Percentiles rank a stretch among this genome's conserved stretches.
phyloP scores from a whole-genome alignment of 495 filamentous ascomycete species.

The Saxophila tyrrhenica region DNA sequence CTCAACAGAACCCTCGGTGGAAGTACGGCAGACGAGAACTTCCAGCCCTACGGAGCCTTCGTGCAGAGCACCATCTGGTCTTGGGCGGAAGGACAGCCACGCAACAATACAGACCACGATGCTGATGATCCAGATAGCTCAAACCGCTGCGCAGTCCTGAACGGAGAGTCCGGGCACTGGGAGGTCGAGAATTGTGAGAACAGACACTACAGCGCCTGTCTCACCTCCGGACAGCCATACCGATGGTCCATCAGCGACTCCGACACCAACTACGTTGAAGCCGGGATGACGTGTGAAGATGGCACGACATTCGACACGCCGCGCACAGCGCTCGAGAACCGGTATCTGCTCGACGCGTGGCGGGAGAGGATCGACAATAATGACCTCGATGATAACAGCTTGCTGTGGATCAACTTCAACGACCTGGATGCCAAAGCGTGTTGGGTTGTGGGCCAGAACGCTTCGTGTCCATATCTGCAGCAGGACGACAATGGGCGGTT shows the following conservation, averaged over 20 bases:
- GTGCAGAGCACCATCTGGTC: conserved; percentile 45
- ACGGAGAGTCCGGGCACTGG: conserved; percentile 42
- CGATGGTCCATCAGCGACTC: conserved; percentile 41
- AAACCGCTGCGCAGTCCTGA: conserved; percentile 44
- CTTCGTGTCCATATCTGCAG: conserved; percentile 42
- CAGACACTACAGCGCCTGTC: conserved; percentile 43
- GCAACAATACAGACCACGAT: conserved; percentile 26
- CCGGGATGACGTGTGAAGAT: conserved; percentile 24
- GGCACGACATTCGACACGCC: conserved; percentile 37
- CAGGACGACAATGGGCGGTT: conserved; percentile 31
- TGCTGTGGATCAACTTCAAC: conserved; percentile 50
- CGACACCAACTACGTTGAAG: conserved; percentile 35
- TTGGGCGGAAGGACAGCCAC: conserved; percentile 46
- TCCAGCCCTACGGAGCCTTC: conserved; percentile 39
- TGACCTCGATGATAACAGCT: conserved; percentile 17
- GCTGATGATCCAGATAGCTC: conserved; percentile 18
- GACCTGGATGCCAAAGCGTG: conserved; percentile 42
- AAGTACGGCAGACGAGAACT: conserved; percentile 37
- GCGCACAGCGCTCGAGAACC: conserved; percentile 51
- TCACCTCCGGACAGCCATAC: conserved; percentile 39
- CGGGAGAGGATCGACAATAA: conserved; percentile 14
- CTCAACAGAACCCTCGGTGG: conserved; percentile 45
- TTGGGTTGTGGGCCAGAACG: conserved; percentile 45
- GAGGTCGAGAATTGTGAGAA: conserved; percentile 42
- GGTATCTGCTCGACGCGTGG: conserved; percentile 35